Evolutionary conservation across 257 asterid species (phyloP), one percentile per base, ranked within the genome.

Genomic region (Hygrophila difformis): DNA sequence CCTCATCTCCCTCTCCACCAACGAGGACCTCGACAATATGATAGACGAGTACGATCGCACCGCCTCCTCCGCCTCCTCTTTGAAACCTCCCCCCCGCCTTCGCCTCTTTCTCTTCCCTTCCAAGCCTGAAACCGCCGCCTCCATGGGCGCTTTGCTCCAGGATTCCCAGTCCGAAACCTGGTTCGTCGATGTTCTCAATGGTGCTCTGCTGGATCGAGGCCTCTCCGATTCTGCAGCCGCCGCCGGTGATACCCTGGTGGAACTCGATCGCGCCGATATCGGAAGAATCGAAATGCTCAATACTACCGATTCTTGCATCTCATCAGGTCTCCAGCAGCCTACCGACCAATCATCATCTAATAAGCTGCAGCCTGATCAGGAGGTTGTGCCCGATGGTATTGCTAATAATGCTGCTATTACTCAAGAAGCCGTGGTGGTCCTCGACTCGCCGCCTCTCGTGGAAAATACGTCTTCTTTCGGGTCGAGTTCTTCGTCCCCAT

Each of bases 21-120:
- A 85, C 9, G 98, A 89, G 46, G 98, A 89, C 67, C 73, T 89
- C 3, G 94, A 89, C 16, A 89, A 85, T 61, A 77, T 85, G 98
- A 58, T 86, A 24, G 96, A 89, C 2, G 98, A 89, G 44, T 80
- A 75, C 56, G 98, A 89, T 62, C 94, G 96, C 31, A 67, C 81
- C 13, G 56, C 24, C 33, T 53, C 15, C 15, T 12, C 44, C 62
- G 40, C 34, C 35, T 43, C 37, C 21, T 53, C 54, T 46, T 2
- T 23, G 9, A 81, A 70, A 47, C 21, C 60, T 3, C 31, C 3
- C 7, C 66, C 78, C 10, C 87, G 96, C 5, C 73, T 89, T 14
- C 82, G 98, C 11, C 53, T 89, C 13, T 76, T 76, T 28, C 12
- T 76, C 44, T 76, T 76, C 14, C 72, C 75, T 24, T 24, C 31